Evolutionary conservation across 208 protist genomes (phyloP).

Genomic region (Vickermania ingenoplastis): DNA sequence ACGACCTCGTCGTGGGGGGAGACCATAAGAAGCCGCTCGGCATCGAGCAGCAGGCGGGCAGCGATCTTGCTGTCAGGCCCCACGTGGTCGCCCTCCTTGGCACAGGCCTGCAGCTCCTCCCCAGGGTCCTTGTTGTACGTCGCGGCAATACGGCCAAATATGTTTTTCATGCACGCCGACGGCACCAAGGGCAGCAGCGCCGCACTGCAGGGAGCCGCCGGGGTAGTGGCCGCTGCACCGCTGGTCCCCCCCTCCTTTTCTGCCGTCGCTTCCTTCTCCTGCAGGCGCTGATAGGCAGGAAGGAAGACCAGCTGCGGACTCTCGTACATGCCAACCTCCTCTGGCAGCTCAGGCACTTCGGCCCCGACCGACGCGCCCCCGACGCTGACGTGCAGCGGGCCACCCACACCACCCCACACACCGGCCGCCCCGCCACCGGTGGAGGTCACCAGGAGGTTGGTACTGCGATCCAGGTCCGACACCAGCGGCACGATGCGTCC

Average conservation of each 20-base stretch:
- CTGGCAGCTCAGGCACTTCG: background rate
- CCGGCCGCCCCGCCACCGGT: background rate
- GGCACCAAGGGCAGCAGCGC: background rate
- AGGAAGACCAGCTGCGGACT: background rate
- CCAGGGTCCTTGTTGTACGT: background rate
- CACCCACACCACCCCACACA: too few species aligned
- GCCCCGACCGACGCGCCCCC: too few species aligned
- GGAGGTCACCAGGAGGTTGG: background rate
- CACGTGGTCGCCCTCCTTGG: background rate
- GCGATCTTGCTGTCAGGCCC: conserved; percentile 37
- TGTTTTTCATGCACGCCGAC: background rate
- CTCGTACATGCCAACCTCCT: background rate
- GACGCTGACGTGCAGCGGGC: background rate
- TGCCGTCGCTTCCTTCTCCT: background rate
- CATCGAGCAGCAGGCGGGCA: conserved; percentile 42
- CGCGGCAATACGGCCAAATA: background rate
- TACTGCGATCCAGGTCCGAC: background rate
- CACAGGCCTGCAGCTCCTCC: background rate
- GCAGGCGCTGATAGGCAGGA: background rate
- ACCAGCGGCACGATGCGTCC: background rate
- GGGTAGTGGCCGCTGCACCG: background rate
- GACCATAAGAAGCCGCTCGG: conserved; percentile 44
- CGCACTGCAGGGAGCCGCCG: background rate
- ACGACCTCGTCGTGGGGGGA: conserved; percentile 40
- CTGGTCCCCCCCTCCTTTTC: background rate